A percentile compares a stretch with the other conserved stretches of the same genome.
These are phyloP conservation scores for Podaxis mareebaensis DNA, from an alignment of 768 basidiomycete genomes.

Conservation along the genomic window DNA sequence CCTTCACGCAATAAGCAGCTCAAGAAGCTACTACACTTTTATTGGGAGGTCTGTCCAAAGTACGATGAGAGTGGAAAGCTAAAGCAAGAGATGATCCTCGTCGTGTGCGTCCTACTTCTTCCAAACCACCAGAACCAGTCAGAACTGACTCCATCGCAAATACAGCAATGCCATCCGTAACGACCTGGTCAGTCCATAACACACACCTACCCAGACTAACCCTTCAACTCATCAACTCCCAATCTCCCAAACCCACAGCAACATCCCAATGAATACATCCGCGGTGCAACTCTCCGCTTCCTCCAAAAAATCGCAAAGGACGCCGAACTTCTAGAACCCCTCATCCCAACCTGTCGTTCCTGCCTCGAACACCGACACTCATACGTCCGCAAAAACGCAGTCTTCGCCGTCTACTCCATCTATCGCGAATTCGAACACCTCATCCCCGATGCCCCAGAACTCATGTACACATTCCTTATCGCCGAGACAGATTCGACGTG, in stretches of 20 bases:
- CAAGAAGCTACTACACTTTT: slow-evolving; percentile 95
- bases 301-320: slow-evolving; percentile 95
- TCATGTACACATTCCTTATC: slow-evolving; percentile 93
- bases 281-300: slow-evolving; percentile 95
- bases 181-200: slow-evolving; percentile 70
- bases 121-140: background rate
- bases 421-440: slow-evolving; percentile 93
- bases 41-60: slow-evolving; percentile 98
- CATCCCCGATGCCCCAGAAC: slow-evolving; percentile 94
- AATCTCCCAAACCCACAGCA: slow-evolving; percentile 51
- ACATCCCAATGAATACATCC: slow-evolving; percentile 99
- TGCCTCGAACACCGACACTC: slow-evolving; percentile 98
- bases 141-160: slow-evolving; percentile 11
- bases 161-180: slow-evolving; percentile 93
- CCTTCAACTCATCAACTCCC: slow-evolving; percentile 13
- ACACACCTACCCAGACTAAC: background rate
- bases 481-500: slow-evolving; percentile 96
- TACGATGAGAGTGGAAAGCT: slow-evolving; percentile 95
- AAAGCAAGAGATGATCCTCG: slow-evolving; percentile 99
- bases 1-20: slow-evolving; percentile 94
- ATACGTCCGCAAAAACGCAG: slow-evolving; percentile 97
- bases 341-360: slow-evolving; percentile 89
- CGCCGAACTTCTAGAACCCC: slow-evolving; percentile 90
- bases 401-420: slow-evolving; percentile 94
- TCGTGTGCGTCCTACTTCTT: slow-evolving; percentile 66